Evolutionary conservation across 129 eudicot genomes (phyloP).

Genomic region (Mikania micrantha): DNA sequence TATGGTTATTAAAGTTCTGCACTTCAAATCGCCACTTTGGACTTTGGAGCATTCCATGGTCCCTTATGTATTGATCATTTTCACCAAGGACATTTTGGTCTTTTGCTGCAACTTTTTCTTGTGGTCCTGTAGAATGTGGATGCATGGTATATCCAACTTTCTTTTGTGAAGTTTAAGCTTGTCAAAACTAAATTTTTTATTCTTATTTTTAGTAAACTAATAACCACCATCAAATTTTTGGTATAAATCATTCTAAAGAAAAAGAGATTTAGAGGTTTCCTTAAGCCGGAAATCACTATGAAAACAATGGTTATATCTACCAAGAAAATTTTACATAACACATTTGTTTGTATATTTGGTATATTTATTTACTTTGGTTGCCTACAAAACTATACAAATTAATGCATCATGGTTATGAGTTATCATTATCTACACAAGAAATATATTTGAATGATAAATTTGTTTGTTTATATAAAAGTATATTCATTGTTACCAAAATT

Average conservation of each 20-base stretch:
- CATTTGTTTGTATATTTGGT: too few species aligned
- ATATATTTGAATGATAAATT: background rate
- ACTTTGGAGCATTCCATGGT: background rate
- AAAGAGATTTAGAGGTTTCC: too few species aligned
- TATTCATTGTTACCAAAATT: background rate
- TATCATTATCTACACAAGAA: background rate
- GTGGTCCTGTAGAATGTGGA: background rate
- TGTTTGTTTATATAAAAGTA: background rate
- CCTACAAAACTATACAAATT: background rate
- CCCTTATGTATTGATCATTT: background rate
- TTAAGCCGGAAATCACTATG: too few species aligned
- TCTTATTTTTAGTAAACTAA: background rate
- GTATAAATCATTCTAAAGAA: too few species aligned
- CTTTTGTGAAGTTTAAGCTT: slow-evolving; percentile 19
- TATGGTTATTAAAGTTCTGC: too few species aligned
- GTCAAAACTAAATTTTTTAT: background rate
- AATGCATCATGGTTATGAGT: background rate
- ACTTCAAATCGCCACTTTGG: too few species aligned
- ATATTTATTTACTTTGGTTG: too few species aligned
- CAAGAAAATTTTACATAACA: too few species aligned
- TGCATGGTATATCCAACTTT: slow-evolving; percentile 10
- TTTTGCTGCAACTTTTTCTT: background rate
- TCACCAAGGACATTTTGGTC: background rate
- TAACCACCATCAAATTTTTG: background rate
- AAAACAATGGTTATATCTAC: too few species aligned